Percentiles rank a stretch among this genome's conserved stretches.
phyloP scores from a whole-genome alignment of 1,284 basidiomycete genomes.

The Trametes sp. region DNA sequence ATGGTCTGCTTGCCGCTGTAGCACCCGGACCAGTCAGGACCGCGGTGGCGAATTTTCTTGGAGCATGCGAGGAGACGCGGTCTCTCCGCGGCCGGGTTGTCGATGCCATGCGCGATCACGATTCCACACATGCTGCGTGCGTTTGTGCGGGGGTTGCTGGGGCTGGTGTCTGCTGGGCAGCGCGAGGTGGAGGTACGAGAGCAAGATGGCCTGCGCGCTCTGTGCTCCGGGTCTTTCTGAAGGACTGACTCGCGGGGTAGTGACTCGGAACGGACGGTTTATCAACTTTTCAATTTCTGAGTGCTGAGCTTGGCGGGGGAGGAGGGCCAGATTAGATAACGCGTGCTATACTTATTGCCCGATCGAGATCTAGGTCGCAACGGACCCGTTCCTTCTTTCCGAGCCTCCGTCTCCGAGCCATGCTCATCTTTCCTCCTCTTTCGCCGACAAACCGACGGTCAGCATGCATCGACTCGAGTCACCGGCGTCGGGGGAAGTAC shows the following conservation, averaged over 20 bases:
- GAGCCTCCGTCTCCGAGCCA: constrained; percentile 7
- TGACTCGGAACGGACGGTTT: constrained; percentile 31
- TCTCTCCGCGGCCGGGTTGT: constrained; percentile 74
- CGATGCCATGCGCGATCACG: constrained; percentile 81
- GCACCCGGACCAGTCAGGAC: constrained; percentile 97
- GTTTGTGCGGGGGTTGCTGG: background rate
- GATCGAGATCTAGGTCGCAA: constrained; percentile 17
- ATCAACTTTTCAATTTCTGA: constrained; percentile 22
- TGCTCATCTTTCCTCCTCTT: constrained; percentile 9
- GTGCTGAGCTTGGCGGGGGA: constrained; percentile 5
- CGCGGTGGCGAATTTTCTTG: constrained; percentile 90
- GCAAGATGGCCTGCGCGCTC: background rate
- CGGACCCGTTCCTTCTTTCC: too few species aligned
- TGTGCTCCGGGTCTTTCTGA: background rate
- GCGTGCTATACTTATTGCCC: background rate
- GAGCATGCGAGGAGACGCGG: constrained; percentile 84
- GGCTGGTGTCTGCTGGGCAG: constrained; percentile 8
- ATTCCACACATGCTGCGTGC: constrained; percentile 84
- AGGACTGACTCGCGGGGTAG: constrained; percentile 8
- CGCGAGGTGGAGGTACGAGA: background rate
- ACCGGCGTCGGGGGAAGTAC: background rate
- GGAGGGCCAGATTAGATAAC: constrained; percentile 29
- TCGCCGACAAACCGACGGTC: constrained; percentile 23
- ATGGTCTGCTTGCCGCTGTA: constrained; percentile 84
- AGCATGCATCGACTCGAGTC: background rate